Evolutionary conservation across 2,329 filamentous ascomycete species (phyloP).

Genomic region (Hymenoscyphus linearis): DNA sequence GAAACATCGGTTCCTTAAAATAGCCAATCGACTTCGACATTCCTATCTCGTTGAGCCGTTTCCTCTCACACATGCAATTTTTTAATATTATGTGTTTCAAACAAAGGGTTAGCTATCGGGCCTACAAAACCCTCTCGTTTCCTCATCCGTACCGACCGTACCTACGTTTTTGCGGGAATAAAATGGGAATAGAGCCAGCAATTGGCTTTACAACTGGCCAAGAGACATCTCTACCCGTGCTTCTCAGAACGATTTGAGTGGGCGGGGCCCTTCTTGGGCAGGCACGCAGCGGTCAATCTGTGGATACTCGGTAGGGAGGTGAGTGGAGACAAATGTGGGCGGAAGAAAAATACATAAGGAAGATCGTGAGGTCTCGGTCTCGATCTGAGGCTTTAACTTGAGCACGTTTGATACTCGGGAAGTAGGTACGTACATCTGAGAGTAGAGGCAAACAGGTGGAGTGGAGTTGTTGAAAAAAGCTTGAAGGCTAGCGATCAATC

Average conservation of each 20-base stretch:
- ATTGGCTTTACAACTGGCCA: background rate
- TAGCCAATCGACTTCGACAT: too few relatives aligned
- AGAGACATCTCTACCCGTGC: background rate
- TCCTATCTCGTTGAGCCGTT: too few relatives aligned
- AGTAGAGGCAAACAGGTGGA: background rate
- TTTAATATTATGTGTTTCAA: background rate
- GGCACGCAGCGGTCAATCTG: background rate
- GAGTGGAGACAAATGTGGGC: too few relatives aligned
- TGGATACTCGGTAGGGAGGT: background rate
- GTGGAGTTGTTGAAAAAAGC: background rate
- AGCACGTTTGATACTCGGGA: background rate
- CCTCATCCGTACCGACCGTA: background rate
- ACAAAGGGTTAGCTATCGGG: background rate
- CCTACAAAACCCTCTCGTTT: background rate
- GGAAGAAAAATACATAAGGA: too few relatives aligned
- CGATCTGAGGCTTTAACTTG: background rate
- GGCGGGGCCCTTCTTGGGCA: background rate
- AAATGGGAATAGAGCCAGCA: background rate
- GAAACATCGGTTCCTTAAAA: too few relatives aligned
- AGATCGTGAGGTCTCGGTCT: background rate
- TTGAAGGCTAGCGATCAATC: background rate
- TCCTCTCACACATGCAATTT: background rate
- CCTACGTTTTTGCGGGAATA: too few relatives aligned
- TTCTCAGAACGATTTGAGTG: background rate
- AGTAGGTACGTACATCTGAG: too few relatives aligned